A percentile compares a stretch with the other conserved stretches of the same genome.
Conservation (phyloP, 495 filamentous ascomycete species). For the Chaetomium cochliodes region DNA sequence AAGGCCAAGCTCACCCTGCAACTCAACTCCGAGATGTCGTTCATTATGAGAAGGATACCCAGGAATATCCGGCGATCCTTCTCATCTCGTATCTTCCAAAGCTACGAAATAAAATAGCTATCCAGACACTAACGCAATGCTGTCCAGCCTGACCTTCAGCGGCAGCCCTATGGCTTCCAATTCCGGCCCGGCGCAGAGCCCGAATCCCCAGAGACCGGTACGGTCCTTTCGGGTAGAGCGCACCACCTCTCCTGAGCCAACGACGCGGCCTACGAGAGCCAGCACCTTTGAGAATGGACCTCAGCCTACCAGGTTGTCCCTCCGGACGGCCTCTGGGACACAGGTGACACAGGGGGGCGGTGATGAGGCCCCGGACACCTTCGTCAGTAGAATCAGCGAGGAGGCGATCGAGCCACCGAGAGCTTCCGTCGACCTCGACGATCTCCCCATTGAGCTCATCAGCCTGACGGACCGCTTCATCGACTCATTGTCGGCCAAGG, state of each 20-base stretch:
- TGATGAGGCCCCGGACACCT: slow-evolving; percentile 42
- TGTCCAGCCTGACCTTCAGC: not conserved
- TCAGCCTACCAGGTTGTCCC: slow-evolving; percentile 33
- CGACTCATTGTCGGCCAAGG: slow-evolving; percentile 82
- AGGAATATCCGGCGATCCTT: not conserved
- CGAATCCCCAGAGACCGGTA: slow-evolving; percentile 30
- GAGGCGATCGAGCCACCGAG: slow-evolving; percentile 55
- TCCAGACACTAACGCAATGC: not conserved
- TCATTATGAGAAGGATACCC: slow-evolving; percentile 14
- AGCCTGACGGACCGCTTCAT: slow-evolving; percentile 94
- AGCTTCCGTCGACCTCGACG: slow-evolving; percentile 67
- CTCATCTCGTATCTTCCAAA: not conserved
- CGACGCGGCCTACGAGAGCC: slow-evolving; percentile 53
- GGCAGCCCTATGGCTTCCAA: slow-evolving; percentile 29
- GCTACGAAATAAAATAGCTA: not conserved
- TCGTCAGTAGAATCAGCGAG: slow-evolving; percentile 53
- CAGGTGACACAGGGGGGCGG: slow-evolving; percentile 24
- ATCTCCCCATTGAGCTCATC: slow-evolving; percentile 88
- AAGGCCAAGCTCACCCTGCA: slow-evolving; percentile 4
- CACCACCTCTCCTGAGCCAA: slow-evolving; percentile 27
- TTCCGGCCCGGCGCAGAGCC: slow-evolving; percentile 22
- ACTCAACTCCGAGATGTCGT: not conserved
- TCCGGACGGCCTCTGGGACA: slow-evolving; percentile 33
- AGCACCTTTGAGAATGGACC: slow-evolving; percentile 60
- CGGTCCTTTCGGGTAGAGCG: slow-evolving; percentile 32